phyloP scores from a whole-genome alignment of 768 basidiomycete species.

The Tylopilus felleus region DNA sequence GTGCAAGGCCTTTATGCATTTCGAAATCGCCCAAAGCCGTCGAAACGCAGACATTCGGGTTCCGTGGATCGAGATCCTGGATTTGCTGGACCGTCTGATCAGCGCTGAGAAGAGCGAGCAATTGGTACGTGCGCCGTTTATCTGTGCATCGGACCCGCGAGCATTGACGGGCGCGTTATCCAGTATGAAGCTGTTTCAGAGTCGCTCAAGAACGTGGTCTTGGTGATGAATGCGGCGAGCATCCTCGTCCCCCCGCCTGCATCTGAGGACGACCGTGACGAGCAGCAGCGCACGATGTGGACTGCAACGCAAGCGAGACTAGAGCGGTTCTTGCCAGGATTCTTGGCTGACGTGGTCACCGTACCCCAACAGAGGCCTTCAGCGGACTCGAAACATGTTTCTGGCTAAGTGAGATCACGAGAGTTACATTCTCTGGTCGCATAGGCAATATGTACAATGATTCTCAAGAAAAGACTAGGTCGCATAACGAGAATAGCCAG shows the following conservation, averaged over 20 bases:
- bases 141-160: background rate
- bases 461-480: background rate
- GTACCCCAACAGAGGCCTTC: constrained; percentile 22
- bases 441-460: background rate
- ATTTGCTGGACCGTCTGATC: constrained; percentile 87
- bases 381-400: constrained; percentile 13
- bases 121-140: constrained; percentile 46
- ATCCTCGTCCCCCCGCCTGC: constrained; percentile 65
- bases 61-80: constrained; percentile 87
- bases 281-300: constrained; percentile 74
- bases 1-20: constrained; percentile 95
- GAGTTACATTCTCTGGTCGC: constrained; percentile 3
- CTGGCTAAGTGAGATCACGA: constrained; percentile 10
- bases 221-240: constrained; percentile 91
- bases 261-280: constrained; percentile 46
- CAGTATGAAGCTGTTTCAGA: constrained; percentile 95
- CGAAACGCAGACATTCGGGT: constrained; percentile 60
- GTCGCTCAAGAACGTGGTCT: constrained; percentile 91
- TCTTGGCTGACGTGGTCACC: constrained; percentile 70
- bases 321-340: constrained; percentile 89
- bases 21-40: constrained; percentile 70
- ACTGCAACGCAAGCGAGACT: constrained; percentile 79
- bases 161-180: constrained; percentile 6
- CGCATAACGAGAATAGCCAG: background rate
- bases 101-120: constrained; percentile 80